Base-by-base conservation (phyloP, 805 yeast genomes). In the Myxozyma melibiosi region DNA sequence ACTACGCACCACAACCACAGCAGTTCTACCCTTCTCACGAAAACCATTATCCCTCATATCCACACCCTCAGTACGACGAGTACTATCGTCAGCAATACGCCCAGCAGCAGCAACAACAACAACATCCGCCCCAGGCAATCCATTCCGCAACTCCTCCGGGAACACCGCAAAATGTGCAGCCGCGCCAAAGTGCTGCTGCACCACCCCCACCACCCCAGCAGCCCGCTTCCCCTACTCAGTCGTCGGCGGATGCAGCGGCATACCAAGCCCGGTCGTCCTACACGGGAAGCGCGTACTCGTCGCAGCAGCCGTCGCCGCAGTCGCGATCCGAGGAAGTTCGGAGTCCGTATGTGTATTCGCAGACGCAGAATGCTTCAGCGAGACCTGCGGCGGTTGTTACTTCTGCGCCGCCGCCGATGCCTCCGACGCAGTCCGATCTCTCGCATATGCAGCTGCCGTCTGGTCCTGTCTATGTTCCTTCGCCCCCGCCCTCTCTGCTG, bases 301-400 rank as follows among this genome's bases (percentile, higher is more conserved):
- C 46, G 22, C 46, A 16, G 18, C 46, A 28, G 22, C 22, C 46
- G n/a, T 42, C 46, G 27, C 46, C 46, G 13, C 46, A 42, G 16
- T 27, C 34, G 22, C 24, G 24, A 13, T 9, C 34, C 18, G 46
- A 42, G 4, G 46, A 42, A 7, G 14, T 24, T 7, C 43, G 43
- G 8, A 39, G 28, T 22, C 46, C 34, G 35, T 28, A n/a, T 42
- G 18, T 13, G 24, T 14, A 27, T 22, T 25, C 46, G 14, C 46
- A 28, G 7, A n/a, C n/a, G n/a, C n/a, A n/a, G n/a, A n/a, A n/a
- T n/a, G n/a, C n/a, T n/a, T n/a, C n/a, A n/a, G n/a, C n/a, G n/a
- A n/a, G n/a, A n/a, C n/a, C n/a, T n/a, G n/a, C n/a, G n/a, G n/a
- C n/a, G n/a, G n/a, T n/a, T n/a, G n/a, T n/a, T n/a, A n/a, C n/a